Evolutionary conservation across 164 flowering plant species (phyloP), one percentile per base, ranked within the genome.

Genomic region (Nymphaea colorata): DNA sequence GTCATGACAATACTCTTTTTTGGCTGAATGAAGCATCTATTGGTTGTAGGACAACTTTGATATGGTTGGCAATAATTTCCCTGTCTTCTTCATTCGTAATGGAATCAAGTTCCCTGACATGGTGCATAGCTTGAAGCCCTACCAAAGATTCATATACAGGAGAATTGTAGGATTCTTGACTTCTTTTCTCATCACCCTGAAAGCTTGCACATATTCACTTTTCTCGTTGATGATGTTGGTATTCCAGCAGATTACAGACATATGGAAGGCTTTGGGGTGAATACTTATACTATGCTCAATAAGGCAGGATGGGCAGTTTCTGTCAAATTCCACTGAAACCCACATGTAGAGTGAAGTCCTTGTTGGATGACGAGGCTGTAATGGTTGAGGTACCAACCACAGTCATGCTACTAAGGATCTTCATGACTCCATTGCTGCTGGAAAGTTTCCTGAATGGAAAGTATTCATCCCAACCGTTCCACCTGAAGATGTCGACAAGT

Each of bases 261-360:
- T 82, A 94, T 94, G 96, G 97, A 91, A 3, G 99, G 98, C 10
- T 87, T 81, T 60, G 96, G 99, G 75, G 99, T 94, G 42, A 83
- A 91, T 76, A 86, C 99, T 65, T 91, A 87, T 62, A 86, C 88
- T 45, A 83, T 94, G 43, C 79, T 94, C 68, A 86, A 82, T 83
- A 90, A 83, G 75, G 85, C 83, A 67, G 99, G 99, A 59, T 90
- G 88, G 70, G 92, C 73, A 8, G 74, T 76, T 61, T 90, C 84
- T 60, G 99, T 90, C 79, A 94, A 94, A 73, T 94, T 94, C 76
- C 99, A 94, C 69, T 91, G 99, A 97, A 90, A 79, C 99, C 99
- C 63, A 91, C 96, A 64, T 94, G 97, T 73, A 97, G 96, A 18
- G 96, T 91, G 25, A 91, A 94, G 81, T 81, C 78, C 70, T 74